A percentile compares a stretch with the other conserved stretches of the same genome.
Evolutionary conservation across 495 filamentous ascomycete genomes (phyloP).

Genomic region (Sordaria brevicollis): DNA sequence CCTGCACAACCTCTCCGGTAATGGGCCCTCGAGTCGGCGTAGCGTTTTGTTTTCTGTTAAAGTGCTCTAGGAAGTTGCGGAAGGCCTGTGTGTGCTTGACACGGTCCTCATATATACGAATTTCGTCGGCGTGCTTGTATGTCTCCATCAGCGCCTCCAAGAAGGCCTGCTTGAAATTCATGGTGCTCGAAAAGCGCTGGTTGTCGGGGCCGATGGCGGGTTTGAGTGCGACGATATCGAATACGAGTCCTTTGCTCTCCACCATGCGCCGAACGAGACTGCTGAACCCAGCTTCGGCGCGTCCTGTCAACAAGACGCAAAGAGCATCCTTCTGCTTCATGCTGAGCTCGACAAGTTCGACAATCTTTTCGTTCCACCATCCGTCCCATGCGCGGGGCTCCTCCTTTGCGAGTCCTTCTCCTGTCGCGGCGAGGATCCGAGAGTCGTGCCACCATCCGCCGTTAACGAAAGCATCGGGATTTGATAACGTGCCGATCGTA

Average conservation of each 20-base stretch:
- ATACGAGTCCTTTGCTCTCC: conserved; percentile 64
- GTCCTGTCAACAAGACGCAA: conserved; percentile 81
- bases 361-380: conserved; percentile 96
- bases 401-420: conserved; percentile 72
- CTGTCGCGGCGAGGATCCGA: conserved; percentile 74
- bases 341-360: conserved; percentile 69
- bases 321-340: conserved; percentile 83
- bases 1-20: conserved; percentile 73
- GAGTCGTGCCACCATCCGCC: conserved; percentile 98
- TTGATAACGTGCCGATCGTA: conserved; percentile 66
- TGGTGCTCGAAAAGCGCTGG: conserved; percentile 66
- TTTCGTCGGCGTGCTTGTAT: conserved; percentile 72
- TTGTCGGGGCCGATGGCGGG: conserved; percentile 69
- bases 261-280: conserved; percentile 78
- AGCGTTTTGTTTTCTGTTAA: conserved; percentile 48
- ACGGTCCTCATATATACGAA: conserved; percentile 57
- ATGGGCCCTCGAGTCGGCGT: conserved; percentile 48
- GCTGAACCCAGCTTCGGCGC: conserved; percentile 64
- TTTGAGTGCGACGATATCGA: conserved; percentile 85
- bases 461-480: conserved; percentile 63
- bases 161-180: conserved; percentile 80
- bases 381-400: conserved; percentile 78
- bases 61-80: conserved; percentile 63
- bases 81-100: conserved; percentile 62
- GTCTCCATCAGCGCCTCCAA: conserved; percentile 71